A percentile compares a stretch with the other conserved stretches of the same genome.
These are phyloP conservation scores for Tilletia indica DNA, from an alignment of 1,284 basidiomycete species.

Conservation along the genomic window DNA sequence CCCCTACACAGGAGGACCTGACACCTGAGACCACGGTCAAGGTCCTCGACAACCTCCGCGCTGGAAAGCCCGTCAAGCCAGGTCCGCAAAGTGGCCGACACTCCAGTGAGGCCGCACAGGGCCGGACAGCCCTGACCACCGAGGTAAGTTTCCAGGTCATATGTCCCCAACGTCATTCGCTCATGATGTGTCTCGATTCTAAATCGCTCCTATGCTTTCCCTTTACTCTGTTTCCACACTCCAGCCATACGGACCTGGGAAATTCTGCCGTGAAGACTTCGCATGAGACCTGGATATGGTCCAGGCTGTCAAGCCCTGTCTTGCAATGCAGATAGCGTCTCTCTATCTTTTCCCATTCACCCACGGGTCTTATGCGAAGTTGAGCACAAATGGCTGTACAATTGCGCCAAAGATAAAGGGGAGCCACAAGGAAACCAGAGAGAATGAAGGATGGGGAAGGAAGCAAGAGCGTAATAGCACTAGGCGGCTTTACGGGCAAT, in stretches of 20 bases:
- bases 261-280: slow-evolving; percentile 84
- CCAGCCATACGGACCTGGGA: slow-evolving; percentile 90
- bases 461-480: not conserved
- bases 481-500: too few relatives aligned
- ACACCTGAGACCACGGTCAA: slow-evolving; percentile 86
- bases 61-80: slow-evolving; percentile 81
- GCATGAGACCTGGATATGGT: slow-evolving; percentile 59
- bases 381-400: too few relatives aligned
- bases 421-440: not conserved
- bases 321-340: too few relatives aligned
- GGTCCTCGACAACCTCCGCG: slow-evolving; percentile 78
- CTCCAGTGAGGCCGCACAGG: slow-evolving; percentile 77
- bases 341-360: too few relatives aligned
- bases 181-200: not conserved
- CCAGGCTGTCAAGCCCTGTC: too few relatives aligned
- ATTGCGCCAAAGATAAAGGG: too few relatives aligned
- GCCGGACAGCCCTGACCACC: slow-evolving; percentile 73
- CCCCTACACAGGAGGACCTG: slow-evolving; percentile 76
- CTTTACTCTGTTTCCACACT: slow-evolving; percentile 16
- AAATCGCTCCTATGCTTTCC: not conserved
- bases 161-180: slow-evolving; percentile 15
- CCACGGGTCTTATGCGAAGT: too few relatives aligned
- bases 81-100: slow-evolving; percentile 85
- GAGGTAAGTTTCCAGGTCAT: slow-evolving; percentile 64
- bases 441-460: not conserved